These are phyloP conservation scores for Haplosporangium sp. DNA, from an alignment of 371 early-diverging fungal species.

Conservation along the genomic window DNA sequence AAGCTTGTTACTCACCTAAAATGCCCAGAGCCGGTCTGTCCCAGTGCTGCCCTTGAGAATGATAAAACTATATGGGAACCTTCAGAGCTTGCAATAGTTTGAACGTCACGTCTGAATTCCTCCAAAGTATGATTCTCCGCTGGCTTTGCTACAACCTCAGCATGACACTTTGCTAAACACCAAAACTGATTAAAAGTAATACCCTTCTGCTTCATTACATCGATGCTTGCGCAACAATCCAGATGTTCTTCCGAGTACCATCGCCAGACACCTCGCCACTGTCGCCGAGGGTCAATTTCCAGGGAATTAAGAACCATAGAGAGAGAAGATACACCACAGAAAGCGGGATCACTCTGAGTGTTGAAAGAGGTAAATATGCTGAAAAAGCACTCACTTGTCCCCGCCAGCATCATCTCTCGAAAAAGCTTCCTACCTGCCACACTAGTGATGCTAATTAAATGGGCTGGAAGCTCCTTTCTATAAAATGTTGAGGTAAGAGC, in stretches of 20 bases:
- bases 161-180: constrained; percentile 88
- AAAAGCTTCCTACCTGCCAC: constrained; percentile 78
- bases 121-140: constrained; percentile 73
- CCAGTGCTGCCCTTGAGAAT: constrained; percentile 79
- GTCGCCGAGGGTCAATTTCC: constrained; percentile 86
- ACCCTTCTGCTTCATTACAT: constrained; percentile 83
- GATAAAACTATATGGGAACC: constrained; percentile 89
- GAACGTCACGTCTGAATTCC: constrained; percentile 82
- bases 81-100: constrained; percentile 66
- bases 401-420: constrained; percentile 77
- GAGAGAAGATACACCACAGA: constrained; percentile 77
- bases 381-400: constrained; percentile 84
- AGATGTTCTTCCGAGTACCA: constrained; percentile 88
- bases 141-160: constrained; percentile 79
- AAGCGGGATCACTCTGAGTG: constrained; percentile 91
- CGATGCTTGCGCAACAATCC: constrained; percentile 84
- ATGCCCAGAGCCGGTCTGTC: constrained; percentile 86
- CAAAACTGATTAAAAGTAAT: constrained; percentile 91
- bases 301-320: constrained; percentile 95
- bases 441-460: constrained; percentile 82
- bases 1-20: constrained; percentile 2
- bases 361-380: constrained; percentile 90
- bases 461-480: constrained; percentile 75
- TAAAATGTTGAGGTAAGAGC: constrained; percentile 74
- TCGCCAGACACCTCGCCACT: constrained; percentile 95